Conservation (phyloP, 176 grass and related monocot species). For the Phoenix dactylifera region DNA sequence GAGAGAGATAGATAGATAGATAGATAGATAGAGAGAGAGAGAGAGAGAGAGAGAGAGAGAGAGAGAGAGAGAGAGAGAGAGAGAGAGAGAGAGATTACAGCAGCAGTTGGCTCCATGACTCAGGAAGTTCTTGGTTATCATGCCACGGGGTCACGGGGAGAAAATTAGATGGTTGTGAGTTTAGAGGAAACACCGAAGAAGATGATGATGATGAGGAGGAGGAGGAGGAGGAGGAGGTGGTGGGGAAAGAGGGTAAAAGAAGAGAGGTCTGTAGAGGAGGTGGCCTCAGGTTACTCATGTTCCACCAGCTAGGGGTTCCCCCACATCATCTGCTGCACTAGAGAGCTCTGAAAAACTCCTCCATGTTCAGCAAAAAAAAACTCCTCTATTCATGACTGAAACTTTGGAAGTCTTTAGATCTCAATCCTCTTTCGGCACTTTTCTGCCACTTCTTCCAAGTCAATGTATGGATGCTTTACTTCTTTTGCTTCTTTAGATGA, state of each 20-base stretch:
- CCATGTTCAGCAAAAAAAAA: conserved; percentile 21
- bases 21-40: no score
- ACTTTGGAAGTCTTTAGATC: no score
- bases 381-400: conserved; percentile 45
- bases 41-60: not conserved
- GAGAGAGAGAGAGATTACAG: conserved; percentile 28
- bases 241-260: conserved; percentile 38
- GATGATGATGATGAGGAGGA: conserved; percentile 55
- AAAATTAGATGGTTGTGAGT: conserved; percentile 12
- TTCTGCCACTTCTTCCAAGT: not conserved
- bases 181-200: conserved; percentile 28
- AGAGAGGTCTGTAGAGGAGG: conserved; percentile 24
- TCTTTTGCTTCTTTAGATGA: not conserved
- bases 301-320: conserved; percentile 19
- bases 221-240: not conserved
- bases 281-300: conserved; percentile 38
- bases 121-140: conserved; percentile 37
- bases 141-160: conserved; percentile 17
- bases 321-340: conserved; percentile 63
- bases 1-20: no score
- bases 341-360: conserved; percentile 49
- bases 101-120: conserved; percentile 78
- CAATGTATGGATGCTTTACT: not conserved
- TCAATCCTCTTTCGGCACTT: not conserved
- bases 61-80: conserved; percentile 17